Evolutionary conservation across 2,329 filamentous ascomycete genomes (phyloP), one percentile per base, ranked within the genome.

Genomic region (Hypoxylon sp.): DNA sequence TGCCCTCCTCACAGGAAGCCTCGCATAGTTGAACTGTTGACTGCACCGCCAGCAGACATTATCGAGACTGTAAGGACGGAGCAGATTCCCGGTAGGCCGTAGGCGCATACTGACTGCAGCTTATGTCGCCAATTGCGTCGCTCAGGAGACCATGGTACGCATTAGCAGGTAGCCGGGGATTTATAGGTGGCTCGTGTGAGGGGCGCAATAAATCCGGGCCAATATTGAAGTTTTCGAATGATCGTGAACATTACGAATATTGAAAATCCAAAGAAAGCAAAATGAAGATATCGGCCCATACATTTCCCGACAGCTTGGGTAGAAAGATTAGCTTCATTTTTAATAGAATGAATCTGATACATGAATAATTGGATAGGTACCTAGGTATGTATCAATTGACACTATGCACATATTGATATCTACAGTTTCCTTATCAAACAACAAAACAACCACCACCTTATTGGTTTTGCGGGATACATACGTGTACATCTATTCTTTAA

Each of bases 61-160:
- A 72, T 74, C 69, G 60, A 73, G 69, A 69, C 63, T 60, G 58
- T 68, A 65, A 46, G 68, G 72, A 70, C 74, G 71, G 68, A 75
- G 67, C 30, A 75, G 63, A 63, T 72, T 74, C 69, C 70, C 73
- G 68, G 74, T 60, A 65, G 75, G 73, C 72, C 74, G 72, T 70
- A 75, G 69, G 75, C 73, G 76, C 77, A 78, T 78, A 73, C 69
- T 78, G 75, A 70, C 71, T 60, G 67, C 60, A 64, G 71, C 69
- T 72, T 73, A 76, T 77, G 65, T 74, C 73, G 72, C 66, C 71
- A 65, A 68, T 60, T 56, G 53, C 21, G 46, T 68, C 60, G 50
- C 28, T 63, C 23, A 60, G 21, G 17, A 32, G 46, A 51, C 32
- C 34, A 36, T 34, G 43, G n/a, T 28, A 50, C 46, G 60, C 55